Percentiles rank a stretch among this genome's conserved stretches.
Evolutionary conservation across 257 asterid species (phyloP).

Genomic region (Petunia secreta): DNA sequence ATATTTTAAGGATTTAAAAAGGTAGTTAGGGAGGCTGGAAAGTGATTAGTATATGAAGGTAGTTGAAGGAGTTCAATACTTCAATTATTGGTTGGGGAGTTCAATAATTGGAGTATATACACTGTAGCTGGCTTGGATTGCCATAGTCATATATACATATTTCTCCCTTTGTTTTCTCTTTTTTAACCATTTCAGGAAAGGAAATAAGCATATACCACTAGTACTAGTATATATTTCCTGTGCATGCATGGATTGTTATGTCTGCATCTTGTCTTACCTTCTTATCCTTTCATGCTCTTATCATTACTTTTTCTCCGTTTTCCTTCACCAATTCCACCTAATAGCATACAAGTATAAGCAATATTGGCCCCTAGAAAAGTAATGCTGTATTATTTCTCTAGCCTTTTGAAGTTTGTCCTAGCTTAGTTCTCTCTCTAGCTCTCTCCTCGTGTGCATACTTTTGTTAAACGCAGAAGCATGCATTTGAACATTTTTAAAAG

Average conservation of each 20-base stretch:
- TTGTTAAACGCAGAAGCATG: too few species aligned
- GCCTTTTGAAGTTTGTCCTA: too few species aligned
- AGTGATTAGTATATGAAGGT: constrained; percentile 1
- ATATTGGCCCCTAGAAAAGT: too few species aligned
- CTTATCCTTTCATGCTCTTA: too few species aligned
- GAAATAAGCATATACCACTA: too few species aligned
- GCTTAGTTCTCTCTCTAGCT: too few species aligned
- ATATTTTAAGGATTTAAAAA: background rate
- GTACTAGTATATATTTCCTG: background rate
- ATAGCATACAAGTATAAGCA: too few species aligned
- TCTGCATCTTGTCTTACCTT: background rate
- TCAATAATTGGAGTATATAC: constrained; percentile 26
- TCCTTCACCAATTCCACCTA: too few species aligned
- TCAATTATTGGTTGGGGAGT: constrained; percentile 29
- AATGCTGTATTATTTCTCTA: too few species aligned
- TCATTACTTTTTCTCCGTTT: background rate
- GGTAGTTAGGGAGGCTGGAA: background rate
- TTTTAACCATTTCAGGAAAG: constrained; percentile 20
- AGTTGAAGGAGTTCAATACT: constrained; percentile 26
- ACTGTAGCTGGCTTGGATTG: constrained; percentile 19
- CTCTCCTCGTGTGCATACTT: too few species aligned
- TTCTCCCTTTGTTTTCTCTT: background rate
- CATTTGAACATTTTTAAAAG: background rate
- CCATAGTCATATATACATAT: background rate
- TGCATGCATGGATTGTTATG: constrained; percentile 24